Evolutionary conservation across 176 grass and related monocot genomes (phyloP).

Genomic region (Thalia dealbata): DNA sequence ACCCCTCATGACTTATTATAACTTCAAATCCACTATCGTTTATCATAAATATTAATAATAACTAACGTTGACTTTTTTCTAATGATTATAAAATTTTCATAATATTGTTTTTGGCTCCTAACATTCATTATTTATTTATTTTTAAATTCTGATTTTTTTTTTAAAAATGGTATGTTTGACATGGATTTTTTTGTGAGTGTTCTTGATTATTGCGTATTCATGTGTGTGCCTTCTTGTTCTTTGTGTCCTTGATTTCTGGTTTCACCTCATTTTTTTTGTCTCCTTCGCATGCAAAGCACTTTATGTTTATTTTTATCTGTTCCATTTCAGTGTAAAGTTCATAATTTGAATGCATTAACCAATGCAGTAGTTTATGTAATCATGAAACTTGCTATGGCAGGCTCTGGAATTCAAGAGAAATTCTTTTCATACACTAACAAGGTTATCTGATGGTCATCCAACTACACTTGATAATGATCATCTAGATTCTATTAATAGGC

Average conservation of each 20-base stretch:
- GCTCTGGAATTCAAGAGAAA: conserved; percentile 38
- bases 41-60: no score
- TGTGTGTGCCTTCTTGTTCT: neutral
- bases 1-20: no score
- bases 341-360: neutral
- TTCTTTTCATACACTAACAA: conserved; percentile 40
- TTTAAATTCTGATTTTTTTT: no score
- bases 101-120: no score
- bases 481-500: conserved; percentile 50
- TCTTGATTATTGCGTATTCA: neutral
- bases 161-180: no score
- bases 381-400: conserved; percentile 20
- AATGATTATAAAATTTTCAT: no score
- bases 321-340: neutral
- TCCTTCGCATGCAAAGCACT: neutral
- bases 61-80: no score
- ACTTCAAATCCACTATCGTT: no score
- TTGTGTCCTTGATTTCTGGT: neutral
- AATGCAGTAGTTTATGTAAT: neutral
- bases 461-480: conserved; percentile 45
- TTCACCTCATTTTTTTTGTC: neutral
- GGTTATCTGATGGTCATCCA: conserved; percentile 55
- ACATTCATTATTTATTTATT: no score
- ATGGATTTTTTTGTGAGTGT: neutral
- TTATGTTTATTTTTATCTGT: neutral